Conservation (phyloP, 2,329 filamentous ascomycete genomes). For the Macrophomina phaseolina region DNA sequence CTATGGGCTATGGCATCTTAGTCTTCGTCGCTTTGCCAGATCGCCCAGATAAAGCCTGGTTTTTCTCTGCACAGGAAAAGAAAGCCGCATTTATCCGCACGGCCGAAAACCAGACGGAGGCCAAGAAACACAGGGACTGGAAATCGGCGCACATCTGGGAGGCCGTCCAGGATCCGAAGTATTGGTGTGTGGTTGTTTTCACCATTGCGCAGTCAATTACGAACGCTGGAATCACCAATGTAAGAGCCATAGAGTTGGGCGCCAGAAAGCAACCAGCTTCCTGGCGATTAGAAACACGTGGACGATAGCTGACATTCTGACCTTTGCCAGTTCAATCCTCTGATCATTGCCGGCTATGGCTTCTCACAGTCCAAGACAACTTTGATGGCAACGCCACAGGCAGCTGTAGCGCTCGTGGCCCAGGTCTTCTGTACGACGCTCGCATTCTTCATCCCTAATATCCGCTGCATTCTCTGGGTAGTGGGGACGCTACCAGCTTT, state of each 20-base stretch:
- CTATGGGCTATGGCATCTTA: background rate
- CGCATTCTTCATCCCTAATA: background rate
- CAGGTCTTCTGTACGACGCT: background rate
- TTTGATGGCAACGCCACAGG: background rate
- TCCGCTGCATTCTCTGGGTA: constrained; percentile 9
- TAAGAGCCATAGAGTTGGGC: background rate
- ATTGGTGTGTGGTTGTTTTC: constrained; percentile 2
- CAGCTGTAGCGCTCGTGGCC: background rate
- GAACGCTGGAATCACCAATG: constrained; percentile 1
- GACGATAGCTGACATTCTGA: background rate
- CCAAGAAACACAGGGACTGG: background rate
- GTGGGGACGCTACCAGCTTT: constrained; percentile 12
- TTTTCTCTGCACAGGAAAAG: constrained; percentile 3
- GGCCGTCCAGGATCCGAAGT: background rate
- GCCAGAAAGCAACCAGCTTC: too few species aligned
- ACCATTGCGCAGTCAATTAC: background rate
- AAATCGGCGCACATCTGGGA: background rate
- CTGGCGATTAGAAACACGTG: too few species aligned
- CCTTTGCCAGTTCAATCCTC: background rate
- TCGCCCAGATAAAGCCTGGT: constrained; percentile 4
- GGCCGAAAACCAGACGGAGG: background rate
- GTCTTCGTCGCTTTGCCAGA: background rate
- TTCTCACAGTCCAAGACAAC: background rate
- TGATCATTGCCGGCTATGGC: constrained; percentile 10
- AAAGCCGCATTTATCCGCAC: background rate